Conservation (phyloP, 805 yeast genomes). For the Lipomyces mesembrius region DNA sequence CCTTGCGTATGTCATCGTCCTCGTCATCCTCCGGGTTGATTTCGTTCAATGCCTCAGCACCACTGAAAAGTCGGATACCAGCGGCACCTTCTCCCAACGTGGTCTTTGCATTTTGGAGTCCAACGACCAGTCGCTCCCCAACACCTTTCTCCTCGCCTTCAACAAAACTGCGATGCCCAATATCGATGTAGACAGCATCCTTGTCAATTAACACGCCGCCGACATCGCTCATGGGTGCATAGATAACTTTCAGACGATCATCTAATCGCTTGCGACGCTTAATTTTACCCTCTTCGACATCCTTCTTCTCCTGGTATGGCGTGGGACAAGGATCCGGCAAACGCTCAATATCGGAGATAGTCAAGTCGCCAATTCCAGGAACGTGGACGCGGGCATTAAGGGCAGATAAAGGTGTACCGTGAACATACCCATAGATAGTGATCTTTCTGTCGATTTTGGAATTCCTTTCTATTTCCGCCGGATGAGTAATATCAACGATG, state of each 20-base stretch:
- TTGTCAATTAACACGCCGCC: conserved; percentile 97
- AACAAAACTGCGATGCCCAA: conserved; percentile 60
- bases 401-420: conserved; percentile 83
- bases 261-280: conserved; percentile 85
- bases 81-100: conserved; percentile 64
- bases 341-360: conserved; percentile 76
- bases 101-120: conserved; percentile 70
- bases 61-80: conserved; percentile 75
- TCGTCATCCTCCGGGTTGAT: conserved; percentile 49
- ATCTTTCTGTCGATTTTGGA: conserved; percentile 85
- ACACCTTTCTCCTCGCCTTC: conserved; percentile 68
- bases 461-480: conserved; percentile 74
- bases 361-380: conserved; percentile 93
- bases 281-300: conserved; percentile 71
- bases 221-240: conserved; percentile 99
- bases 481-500: conserved; percentile 92
- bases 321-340: conserved; percentile 99
- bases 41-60: conserved; percentile 51
- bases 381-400: conserved; percentile 80
- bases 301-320: conserved; percentile 83
- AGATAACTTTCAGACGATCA: conserved; percentile 89
- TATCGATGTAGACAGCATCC: conserved; percentile 95
- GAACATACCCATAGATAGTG: conserved; percentile 91
- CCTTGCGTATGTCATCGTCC: conserved; percentile 51
- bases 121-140: conserved; percentile 85